Base-by-base conservation (phyloP, 2,329 filamentous ascomycete species). In the Alternaria dauci region DNA sequence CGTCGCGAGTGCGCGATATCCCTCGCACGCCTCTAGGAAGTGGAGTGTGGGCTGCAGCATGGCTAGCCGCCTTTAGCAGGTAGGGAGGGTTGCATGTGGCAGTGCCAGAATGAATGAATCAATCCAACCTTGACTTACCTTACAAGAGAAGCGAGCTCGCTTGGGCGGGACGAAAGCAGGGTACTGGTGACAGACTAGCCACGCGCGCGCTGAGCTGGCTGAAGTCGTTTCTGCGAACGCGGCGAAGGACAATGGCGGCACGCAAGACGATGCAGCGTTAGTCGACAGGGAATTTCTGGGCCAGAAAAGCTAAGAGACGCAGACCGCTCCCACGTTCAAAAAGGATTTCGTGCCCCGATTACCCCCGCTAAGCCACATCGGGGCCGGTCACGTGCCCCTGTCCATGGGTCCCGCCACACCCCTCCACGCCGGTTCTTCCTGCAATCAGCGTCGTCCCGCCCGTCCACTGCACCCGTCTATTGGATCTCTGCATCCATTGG, bases 41-140 rank as follows among this genome's bases (percentile, higher is more conserved):
- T 38, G 50, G 23, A 23, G 16, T n/a, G 54, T 25, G 23, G 44
- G 46, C 54, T 43, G 46, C 55, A 43, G 41, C 50, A 52, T 47
- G 52, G 57, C 69, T 71, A 68, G 67, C 68, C 67, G 55, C 50
- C 48, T 68, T 63, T 62, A 67, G 69, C 63, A 69, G 65, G 68
- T 69, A 55, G 44, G 54, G 53, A 54, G 60, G 59, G 59, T 64
- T 64, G 65, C 61, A 65, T 69, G 67, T 69, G 67, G 63, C 69
- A 71, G 67, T 57, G 67, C 62, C 34, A 47, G 20, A 23, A 23
- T 39, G 34, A 59, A 38, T 38, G 57, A 56, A 52, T 48, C 39
- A 42, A 50, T 38, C 46, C 46, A 53, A 50, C 46, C 46, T 39
- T 59, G 50, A 60, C 58, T 60, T 60, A 59, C 57, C 20, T 23